Conservation (phyloP, 2,329 filamentous ascomycete species). For the Aspergillus intermedius region DNA sequence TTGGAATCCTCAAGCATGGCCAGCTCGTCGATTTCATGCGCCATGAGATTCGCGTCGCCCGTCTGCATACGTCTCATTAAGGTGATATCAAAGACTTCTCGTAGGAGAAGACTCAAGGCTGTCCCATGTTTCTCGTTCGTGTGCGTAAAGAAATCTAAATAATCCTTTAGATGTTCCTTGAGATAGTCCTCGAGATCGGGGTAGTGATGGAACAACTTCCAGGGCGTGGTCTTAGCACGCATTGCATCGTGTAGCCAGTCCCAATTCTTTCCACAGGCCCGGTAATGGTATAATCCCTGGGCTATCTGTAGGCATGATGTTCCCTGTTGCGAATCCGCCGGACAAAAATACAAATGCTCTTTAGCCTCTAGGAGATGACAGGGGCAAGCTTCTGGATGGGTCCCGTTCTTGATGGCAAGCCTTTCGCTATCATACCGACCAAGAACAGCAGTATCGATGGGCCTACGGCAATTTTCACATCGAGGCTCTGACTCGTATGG, state of each 20-base stretch:
- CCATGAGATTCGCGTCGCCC: constrained; percentile 19
- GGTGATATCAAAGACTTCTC: constrained; percentile 32
- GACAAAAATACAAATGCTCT: constrained; percentile 7
- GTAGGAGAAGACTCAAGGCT: constrained; percentile 26
- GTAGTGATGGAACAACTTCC: neutral
- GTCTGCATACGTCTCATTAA: constrained; percentile 20
- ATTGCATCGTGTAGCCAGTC: constrained; percentile 30
- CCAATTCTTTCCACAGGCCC: constrained; percentile 27
- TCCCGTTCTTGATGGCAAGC: constrained; percentile 1
- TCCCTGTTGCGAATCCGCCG: neutral
- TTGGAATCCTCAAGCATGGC: constrained; percentile 19
- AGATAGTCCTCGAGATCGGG: neutral
- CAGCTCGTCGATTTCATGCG: constrained; percentile 32
- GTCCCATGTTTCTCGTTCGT: constrained; percentile 29
- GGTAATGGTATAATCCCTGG: constrained; percentile 22
- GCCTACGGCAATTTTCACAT: constrained; percentile 25
- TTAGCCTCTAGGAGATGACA: constrained; percentile 2
- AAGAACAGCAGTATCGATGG: neutral
- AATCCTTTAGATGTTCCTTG: neutral
- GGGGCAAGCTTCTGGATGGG: constrained; percentile 3
- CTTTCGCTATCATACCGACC: neutral
- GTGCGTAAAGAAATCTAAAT: constrained; percentile 12
- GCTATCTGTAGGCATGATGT: constrained; percentile 22
- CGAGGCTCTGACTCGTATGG: constrained; percentile 2
- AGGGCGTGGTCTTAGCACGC: constrained; percentile 12